phyloP scores from a whole-genome alignment of 164 flowering plant genomes.

The Aristolochia contorta region DNA sequence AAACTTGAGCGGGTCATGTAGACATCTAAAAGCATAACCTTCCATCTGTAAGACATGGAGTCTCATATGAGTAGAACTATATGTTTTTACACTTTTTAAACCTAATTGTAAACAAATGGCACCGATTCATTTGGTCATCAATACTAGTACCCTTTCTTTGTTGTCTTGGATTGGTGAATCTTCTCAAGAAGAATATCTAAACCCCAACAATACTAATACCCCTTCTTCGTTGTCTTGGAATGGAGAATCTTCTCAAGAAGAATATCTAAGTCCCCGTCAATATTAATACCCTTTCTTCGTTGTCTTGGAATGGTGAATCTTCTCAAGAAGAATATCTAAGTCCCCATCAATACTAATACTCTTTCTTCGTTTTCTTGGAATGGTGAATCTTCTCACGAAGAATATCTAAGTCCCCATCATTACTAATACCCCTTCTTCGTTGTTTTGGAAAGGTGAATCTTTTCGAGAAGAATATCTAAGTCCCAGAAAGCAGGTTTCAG shows the following conservation, averaged over 20 bases:
- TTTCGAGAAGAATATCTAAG: constrained; percentile 1
- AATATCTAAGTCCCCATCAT: not conserved
- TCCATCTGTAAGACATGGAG: too few relatives aligned
- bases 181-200: constrained; percentile 1
- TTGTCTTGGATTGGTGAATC: not conserved
- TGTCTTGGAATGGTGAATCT: not conserved
- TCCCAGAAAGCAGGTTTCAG: constrained; percentile 19
- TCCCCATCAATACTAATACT: too few relatives aligned
- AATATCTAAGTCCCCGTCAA: not conserved
- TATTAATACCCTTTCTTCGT: too few relatives aligned
- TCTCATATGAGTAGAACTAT: too few relatives aligned
- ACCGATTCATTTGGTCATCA: too few relatives aligned
- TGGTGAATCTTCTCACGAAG: constrained; percentile 2
- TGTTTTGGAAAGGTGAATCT: not conserved
- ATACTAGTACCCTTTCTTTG: not conserved
- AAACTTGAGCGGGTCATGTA: too few relatives aligned
- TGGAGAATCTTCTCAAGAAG: constrained; percentile 2
- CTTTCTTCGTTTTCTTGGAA: not conserved
- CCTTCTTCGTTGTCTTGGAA: not conserved
- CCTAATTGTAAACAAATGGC: too few relatives aligned
- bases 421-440: not conserved
- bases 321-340: constrained; percentile 1
- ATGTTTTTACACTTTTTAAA: too few relatives aligned
- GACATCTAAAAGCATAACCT: too few relatives aligned
- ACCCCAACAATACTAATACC: too few relatives aligned